These are phyloP conservation scores for Larix kaempferi DNA, from an alignment of 75 land plant genomes.

Conservation along the genomic window DNA sequence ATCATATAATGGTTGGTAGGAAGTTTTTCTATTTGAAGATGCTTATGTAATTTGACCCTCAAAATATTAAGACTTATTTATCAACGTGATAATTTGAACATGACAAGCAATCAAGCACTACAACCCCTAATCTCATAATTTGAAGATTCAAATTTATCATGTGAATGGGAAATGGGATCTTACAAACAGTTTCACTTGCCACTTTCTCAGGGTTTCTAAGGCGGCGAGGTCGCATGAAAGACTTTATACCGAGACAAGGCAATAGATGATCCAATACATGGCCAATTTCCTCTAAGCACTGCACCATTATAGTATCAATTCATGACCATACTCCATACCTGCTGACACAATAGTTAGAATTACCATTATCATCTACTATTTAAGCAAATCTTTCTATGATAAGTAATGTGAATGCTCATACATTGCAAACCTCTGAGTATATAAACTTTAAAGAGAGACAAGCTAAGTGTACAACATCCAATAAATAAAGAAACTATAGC, in stretches of 20 bases:
- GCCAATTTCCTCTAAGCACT: slow-evolving; percentile 72
- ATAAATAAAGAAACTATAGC: not conserved
- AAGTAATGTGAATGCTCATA: not conserved
- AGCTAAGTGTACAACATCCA: not conserved
- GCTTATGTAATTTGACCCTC: not conserved
- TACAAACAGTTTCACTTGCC: slow-evolving; percentile 84
- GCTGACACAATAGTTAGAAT: not conserved
- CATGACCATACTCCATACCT: slow-evolving; percentile 64
- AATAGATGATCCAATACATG: slow-evolving; percentile 47
- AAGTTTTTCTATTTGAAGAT: not conserved
- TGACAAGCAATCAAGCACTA: not conserved
- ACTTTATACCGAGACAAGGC: slow-evolving; percentile 62
- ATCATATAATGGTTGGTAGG: too few species aligned
- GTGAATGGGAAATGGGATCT: slow-evolving; percentile 15
- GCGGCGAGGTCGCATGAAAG: slow-evolving; percentile 39
- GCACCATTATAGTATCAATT: slow-evolving; percentile 69
- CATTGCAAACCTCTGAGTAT: not conserved
- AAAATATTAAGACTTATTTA: too few species aligned
- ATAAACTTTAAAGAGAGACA: not conserved
- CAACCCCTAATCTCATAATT: too few species aligned
- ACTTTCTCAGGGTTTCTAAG: slow-evolving; percentile 73
- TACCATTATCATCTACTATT: not conserved
- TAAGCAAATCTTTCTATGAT: not conserved
- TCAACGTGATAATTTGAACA: not conserved
- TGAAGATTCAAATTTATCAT: not conserved